phyloP scores from a whole-genome alignment of 2,329 filamentous ascomycete species.

The Aureobasidium sp. region DNA sequence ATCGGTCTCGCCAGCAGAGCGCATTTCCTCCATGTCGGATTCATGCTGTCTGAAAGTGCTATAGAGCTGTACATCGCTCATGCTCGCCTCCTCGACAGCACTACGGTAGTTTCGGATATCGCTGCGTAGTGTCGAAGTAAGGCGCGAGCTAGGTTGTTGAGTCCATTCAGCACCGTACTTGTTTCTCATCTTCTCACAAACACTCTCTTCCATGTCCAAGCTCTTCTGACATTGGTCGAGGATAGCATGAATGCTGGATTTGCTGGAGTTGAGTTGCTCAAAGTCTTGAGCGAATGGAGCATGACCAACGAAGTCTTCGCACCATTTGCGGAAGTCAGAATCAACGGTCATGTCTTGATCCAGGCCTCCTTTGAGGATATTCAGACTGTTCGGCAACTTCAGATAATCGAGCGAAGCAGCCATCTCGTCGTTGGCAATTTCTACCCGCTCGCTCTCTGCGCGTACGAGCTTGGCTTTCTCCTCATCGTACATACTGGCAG shows the following conservation, averaged over 20 bases:
- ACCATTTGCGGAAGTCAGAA: conserved; percentile 89
- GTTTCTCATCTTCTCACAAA: conserved; percentile 98
- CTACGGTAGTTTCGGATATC: conserved; percentile 85
- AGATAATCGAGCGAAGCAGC: conserved; percentile 90
- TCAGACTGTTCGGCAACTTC: conserved; percentile 78
- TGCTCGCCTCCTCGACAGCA: conserved; percentile 80
- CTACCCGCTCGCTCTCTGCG: conserved; percentile 87
- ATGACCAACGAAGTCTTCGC: conserved; percentile 81
- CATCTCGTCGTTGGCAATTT: conserved; percentile 91
- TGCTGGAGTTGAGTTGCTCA: conserved; percentile 69
- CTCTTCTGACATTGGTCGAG: conserved; percentile 80
- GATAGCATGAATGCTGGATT: conserved; percentile 62
- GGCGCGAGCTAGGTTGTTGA: conserved; percentile 84
- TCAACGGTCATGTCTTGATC: conserved; percentile 84
- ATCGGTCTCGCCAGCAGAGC: conserved; percentile 75
- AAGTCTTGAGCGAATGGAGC: conserved; percentile 73
- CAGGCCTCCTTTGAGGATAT: conserved; percentile 86
- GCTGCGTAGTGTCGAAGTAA: conserved; percentile 78
- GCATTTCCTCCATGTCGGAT: conserved; percentile 90
- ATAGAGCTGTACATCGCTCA: conserved; percentile 78
- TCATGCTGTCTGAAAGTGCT: conserved; percentile 80
- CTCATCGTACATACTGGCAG: conserved; percentile 93
- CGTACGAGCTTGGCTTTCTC: conserved; percentile 95
- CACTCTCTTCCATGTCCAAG: conserved; percentile 92
- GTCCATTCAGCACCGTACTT: conserved; percentile 97